These are phyloP conservation scores for Crassisporium funariophilum DNA, from an alignment of 768 basidiomycete genomes.

Conservation along the genomic window DNA sequence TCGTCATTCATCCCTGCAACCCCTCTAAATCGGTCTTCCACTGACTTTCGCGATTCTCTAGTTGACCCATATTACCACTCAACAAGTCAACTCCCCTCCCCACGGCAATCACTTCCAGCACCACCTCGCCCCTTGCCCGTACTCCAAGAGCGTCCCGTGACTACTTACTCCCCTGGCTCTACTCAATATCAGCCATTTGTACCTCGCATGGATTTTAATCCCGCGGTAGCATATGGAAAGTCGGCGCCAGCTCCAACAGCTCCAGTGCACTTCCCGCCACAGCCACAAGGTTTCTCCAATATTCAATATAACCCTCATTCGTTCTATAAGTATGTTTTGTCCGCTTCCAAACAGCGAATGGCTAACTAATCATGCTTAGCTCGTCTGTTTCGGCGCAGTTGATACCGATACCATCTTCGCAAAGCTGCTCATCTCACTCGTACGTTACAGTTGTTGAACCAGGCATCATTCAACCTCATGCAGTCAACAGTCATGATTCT, in stretches of 20 bases:
- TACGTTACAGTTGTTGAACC: too few relatives aligned
- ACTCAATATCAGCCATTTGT: conserved; percentile 1
- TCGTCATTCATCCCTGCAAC: not conserved
- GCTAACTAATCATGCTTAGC: conserved; percentile 32
- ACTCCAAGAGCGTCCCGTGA: conserved; percentile 5
- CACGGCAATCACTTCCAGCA: conserved; percentile 13
- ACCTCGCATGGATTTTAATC: conserved; percentile 41
- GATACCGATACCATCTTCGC: too few relatives aligned
- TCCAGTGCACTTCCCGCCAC: conserved; percentile 5
- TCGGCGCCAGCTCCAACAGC: conserved; percentile 1
- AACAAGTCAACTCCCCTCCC: conserved; percentile 5
- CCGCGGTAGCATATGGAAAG: conserved; percentile 47
- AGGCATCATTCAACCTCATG: too few relatives aligned
- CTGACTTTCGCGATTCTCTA: not conserved
- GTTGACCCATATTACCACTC: conserved; percentile 6
- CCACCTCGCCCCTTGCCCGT: conserved; percentile 6
- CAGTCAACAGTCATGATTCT: too few relatives aligned
- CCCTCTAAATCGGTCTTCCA: not conserved
- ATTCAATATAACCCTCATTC: conserved; percentile 33
- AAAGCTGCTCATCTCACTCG: too few relatives aligned
- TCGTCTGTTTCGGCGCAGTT: conserved; percentile 57
- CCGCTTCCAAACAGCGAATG: not conserved
- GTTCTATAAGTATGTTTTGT: conserved; percentile 57
- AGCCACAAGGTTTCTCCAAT: not conserved
- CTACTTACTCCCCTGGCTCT: not conserved